phyloP scores from a whole-genome alignment of 345 rosid species.

The Triadica sebifera region DNA sequence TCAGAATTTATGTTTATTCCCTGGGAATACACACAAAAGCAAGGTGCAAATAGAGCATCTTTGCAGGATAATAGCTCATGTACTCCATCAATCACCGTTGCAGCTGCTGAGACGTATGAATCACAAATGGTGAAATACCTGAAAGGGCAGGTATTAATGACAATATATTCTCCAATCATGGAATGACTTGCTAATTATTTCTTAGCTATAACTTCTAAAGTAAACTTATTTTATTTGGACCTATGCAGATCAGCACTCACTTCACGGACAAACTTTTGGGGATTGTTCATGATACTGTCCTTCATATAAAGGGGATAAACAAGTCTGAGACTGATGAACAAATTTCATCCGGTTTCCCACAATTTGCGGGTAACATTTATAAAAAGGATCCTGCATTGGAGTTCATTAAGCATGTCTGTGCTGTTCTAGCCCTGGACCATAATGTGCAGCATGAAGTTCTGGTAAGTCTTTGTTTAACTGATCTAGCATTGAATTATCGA shows the following conservation, averaged over 20 bases:
- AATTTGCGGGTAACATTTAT: slow-evolving; percentile 26
- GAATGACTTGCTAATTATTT: slow-evolving; percentile 14
- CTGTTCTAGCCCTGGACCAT: slow-evolving; percentile 81
- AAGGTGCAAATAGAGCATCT: slow-evolving; percentile 42
- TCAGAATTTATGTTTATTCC: slow-evolving; percentile 88
- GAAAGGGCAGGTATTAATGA: slow-evolving; percentile 55
- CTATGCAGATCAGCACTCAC: slow-evolving; percentile 58
- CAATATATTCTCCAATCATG: slow-evolving; percentile 9
- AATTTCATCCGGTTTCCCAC: slow-evolving; percentile 24
- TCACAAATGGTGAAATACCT: slow-evolving; percentile 60
- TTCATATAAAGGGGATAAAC: slow-evolving; percentile 51
- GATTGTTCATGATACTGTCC: slow-evolving; percentile 57
- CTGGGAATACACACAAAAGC: slow-evolving; percentile 70
- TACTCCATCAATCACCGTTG: slow-evolving; percentile 64
- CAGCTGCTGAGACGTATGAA: slow-evolving; percentile 66
- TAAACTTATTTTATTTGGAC: slow-evolving; percentile 2
- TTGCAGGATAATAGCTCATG: slow-evolving; percentile 44
- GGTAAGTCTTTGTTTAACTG: slow-evolving; percentile 42
- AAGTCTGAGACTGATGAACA: slow-evolving; percentile 35
- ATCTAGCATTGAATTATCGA: not conserved
- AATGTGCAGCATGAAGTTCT: slow-evolving; percentile 80
- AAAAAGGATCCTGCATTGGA: slow-evolving; percentile 69
- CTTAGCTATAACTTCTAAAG: slow-evolving; percentile 7
- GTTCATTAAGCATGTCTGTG: slow-evolving; percentile 73
- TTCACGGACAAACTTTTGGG: slow-evolving; percentile 67